A percentile compares a stretch with the other conserved stretches of the same genome.
phyloP scores from a whole-genome alignment of 1,139 yeast species.

The Saccharomyces uvarum region DNA sequence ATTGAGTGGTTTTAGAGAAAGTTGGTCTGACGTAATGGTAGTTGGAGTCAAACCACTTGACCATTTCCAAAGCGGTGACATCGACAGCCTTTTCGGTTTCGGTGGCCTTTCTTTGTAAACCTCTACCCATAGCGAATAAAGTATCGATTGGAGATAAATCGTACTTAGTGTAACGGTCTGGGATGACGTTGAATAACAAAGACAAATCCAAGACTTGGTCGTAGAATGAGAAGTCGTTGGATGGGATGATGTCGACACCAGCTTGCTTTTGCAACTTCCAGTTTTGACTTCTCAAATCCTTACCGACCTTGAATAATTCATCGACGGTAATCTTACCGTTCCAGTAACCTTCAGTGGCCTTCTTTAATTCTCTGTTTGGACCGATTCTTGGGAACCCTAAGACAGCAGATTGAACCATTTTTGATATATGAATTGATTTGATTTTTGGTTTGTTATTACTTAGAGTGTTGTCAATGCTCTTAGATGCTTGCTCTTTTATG shows the following conservation, averaged over 20 bases:
- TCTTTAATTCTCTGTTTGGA: conserved; percentile 97
- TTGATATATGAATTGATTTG: conserved; percentile 12
- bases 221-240: conserved; percentile 96
- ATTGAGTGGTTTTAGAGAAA: conserved; percentile 87
- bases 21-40: conserved; percentile 99
- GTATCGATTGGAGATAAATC: conserved; percentile 85
- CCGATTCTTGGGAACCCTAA: conserved; percentile 99
- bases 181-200: conserved; percentile 86
- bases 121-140: conserved; percentile 99
- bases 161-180: conserved; percentile 92
- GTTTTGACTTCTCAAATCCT: conserved; percentile 89
- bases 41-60: conserved; percentile 98
- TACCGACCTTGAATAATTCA: conserved; percentile 84
- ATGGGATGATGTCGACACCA: conserved; percentile 94
- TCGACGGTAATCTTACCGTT: conserved; percentile 82
- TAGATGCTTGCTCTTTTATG: not conserved
- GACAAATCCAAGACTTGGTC: conserved; percentile 95
- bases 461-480: not conserved
- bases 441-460: not conserved
- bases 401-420: conserved; percentile 91
- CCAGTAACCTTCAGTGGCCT: conserved; percentile 99
- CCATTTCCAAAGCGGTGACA: conserved; percentile 99
- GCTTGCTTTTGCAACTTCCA: conserved; percentile 97
- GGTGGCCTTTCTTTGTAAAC: conserved; percentile 94
- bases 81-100: conserved; percentile 85